phyloP scores from a whole-genome alignment of 2,329 filamentous ascomycete species.

The Pseudogymnoascus sp. region DNA sequence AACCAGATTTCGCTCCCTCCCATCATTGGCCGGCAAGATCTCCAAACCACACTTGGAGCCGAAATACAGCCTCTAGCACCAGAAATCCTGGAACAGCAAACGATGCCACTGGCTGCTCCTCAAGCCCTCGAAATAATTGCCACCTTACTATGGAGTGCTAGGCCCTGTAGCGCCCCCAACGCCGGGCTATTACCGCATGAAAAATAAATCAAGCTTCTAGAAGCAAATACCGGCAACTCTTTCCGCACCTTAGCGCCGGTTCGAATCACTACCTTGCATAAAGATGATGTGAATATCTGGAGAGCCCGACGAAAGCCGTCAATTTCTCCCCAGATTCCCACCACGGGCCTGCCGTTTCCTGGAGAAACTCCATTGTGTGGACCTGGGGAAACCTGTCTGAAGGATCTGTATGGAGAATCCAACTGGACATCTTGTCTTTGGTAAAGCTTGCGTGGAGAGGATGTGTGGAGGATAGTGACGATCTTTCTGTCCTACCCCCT shows the following conservation, averaged over 20 bases:
- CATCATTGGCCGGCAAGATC: background rate
- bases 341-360: slow-evolving; percentile 1
- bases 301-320: background rate
- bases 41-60: background rate
- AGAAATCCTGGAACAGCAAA: background rate
- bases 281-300: background rate
- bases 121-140: background rate
- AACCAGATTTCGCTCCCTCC: background rate
- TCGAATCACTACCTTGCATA: background rate
- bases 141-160: background rate
- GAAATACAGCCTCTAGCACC: background rate
- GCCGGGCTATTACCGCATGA: slow-evolving; percentile 3
- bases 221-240: background rate
- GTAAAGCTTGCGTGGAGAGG: background rate
- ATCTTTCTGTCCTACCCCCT: background rate
- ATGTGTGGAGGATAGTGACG: background rate
- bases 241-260: background rate
- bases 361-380: slow-evolving; percentile 6
- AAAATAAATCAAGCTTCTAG: background rate
- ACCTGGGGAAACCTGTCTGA: background rate
- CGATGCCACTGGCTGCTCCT: background rate
- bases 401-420: background rate
- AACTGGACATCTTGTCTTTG: too few relatives aligned
- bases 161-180: background rate
- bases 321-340: background rate